Base-by-base conservation (phyloP, 2,329 filamentous ascomycete genomes). In the Sporothrix dimorphospora region DNA sequence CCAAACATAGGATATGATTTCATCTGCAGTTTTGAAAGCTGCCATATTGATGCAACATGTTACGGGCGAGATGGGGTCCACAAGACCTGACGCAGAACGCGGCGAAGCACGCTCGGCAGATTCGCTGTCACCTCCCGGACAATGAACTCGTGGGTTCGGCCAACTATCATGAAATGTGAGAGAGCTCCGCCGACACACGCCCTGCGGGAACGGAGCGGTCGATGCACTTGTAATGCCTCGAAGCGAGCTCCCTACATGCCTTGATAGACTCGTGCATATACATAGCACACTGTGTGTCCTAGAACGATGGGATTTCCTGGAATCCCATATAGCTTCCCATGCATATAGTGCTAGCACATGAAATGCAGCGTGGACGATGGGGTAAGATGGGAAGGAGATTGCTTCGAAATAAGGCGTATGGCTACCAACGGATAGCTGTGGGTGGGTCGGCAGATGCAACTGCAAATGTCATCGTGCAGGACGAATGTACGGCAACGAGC, bases 391-490 rank as follows among this genome's bases (percentile, higher is more conserved):
- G 4, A 19, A 21, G 30, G 24, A 12, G 57, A 42, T 42, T 42
- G 11, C 9, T n/a, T 42, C 34, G 2, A 63, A 63, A 63, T 63
- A 42, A 1, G 57, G 9, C 34, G n/a, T 19, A 9, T 30, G 1
- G 45, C 45, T 67, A 38, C 65, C 1, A 51, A 34, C 16, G 24
- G 27, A 30, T 24, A 19, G 16, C 3, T 38, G 45, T 49, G 45
- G 65, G 65, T 40, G 47, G 67, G 38, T 34, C 38, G 67, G 51
- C 51, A 69, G 67, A 45, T 69, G 21, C 63, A 34, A 49, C 30
- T 45, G 34, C 51, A 59, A 69, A 45, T n/a, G 51, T 59, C 67
- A 59, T 69, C 38, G 67, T 59, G 51, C 51, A 69, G 51, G 51
- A 57, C 38, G 40, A 57, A 57, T 5, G 30, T 59, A 57, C 67